Evolutionary conservation across 2,329 filamentous ascomycete species (phyloP), one percentile per base, ranked within the genome.

Genomic region (Hymenoscyphus salicellus): DNA sequence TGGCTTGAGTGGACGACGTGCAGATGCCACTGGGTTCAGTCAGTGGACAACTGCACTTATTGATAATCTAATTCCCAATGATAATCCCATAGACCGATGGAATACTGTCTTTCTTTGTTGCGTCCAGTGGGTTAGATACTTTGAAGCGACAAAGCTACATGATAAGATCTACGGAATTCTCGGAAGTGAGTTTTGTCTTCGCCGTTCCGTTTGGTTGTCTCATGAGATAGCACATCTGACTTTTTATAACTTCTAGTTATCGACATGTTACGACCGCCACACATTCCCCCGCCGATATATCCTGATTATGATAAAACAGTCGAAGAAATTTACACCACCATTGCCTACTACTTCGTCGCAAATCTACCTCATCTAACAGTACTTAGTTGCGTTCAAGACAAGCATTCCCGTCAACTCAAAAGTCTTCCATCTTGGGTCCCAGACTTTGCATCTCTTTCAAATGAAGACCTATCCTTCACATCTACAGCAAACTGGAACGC

Each of bases 341-440:
- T 61, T 38, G 65, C 65, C 16, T 61, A 33, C 52, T 63, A 61
- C 43, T 61, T 61, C 17, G 38, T 64, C 33, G 58, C 60, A 30
- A 55, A 63, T 56, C 46, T 64, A 8, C 59, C 59, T 28, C 59
- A 65, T 58, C 52, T 65, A 6, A 65, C 59, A 10, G 20, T 65
- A 28, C 36, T 65, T 17, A 61, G 63, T 30, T 61, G 60, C 32
- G 63, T 65, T 23, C 63, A 65, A 61, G 58, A 62, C 43, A 58
- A 36, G 28, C 63, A 62, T 26, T 41, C 58, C 32, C 33, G 58
- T 33, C 49, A 55, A 26, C 57, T 63, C 5, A 66, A 66, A n/a
- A 46, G 32, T 28, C 49, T 66, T 16, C 65, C 65, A 36, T 62
- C 63, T n/a, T 66, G 65, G 65, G 65, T 66, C 23, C 65, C 65